A percentile compares a stretch with the other conserved stretches of the same genome.
These are phyloP conservation scores for Fusarium armeniacum DNA, from an alignment of 2,329 filamentous ascomycete genomes.

Conservation along the genomic window DNA sequence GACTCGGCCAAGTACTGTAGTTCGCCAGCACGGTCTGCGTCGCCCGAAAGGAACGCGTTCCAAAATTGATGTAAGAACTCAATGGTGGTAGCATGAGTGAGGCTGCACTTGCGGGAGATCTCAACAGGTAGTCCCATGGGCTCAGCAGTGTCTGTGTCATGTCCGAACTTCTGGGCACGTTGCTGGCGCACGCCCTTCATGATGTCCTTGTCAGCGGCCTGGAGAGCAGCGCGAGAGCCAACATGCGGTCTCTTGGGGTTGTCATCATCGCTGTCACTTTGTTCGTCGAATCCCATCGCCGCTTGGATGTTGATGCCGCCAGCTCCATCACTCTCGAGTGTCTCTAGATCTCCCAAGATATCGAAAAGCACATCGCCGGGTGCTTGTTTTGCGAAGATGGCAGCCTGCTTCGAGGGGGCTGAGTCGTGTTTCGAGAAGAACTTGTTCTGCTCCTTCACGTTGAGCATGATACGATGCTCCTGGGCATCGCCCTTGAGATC, in stretches of 20 bases:
- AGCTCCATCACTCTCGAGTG: constrained; percentile 62
- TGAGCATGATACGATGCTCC: constrained; percentile 84
- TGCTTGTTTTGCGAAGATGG: constrained; percentile 76
- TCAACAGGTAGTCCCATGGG: constrained; percentile 69
- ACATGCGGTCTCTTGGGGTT: constrained; percentile 68
- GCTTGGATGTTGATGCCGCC: constrained; percentile 72
- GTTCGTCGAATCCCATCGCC: constrained; percentile 77
- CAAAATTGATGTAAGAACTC: constrained; percentile 99
- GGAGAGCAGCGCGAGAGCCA: constrained; percentile 77
- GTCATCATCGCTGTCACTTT: constrained; percentile 77
- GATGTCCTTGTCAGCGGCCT: constrained; percentile 75
- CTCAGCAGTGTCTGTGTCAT: constrained; percentile 61
- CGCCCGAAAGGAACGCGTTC: constrained; percentile 90
- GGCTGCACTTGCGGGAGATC: constrained; percentile 69
- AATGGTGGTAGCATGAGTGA: constrained; percentile 91
- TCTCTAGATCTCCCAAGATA: constrained; percentile 73
- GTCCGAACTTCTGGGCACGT: constrained; percentile 70
- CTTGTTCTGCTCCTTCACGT: constrained; percentile 87
- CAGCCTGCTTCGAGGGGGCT: constrained; percentile 59
- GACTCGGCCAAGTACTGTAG: constrained; percentile 86
- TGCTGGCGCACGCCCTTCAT: constrained; percentile 74
- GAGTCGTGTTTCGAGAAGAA: constrained; percentile 79
- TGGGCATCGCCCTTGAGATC: constrained; percentile 83
- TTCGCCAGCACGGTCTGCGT: constrained; percentile 83
- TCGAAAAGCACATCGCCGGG: constrained; percentile 76